Conservation (phyloP, 352 stramenopile species). For the Globisporangium cystogenes region DNA sequence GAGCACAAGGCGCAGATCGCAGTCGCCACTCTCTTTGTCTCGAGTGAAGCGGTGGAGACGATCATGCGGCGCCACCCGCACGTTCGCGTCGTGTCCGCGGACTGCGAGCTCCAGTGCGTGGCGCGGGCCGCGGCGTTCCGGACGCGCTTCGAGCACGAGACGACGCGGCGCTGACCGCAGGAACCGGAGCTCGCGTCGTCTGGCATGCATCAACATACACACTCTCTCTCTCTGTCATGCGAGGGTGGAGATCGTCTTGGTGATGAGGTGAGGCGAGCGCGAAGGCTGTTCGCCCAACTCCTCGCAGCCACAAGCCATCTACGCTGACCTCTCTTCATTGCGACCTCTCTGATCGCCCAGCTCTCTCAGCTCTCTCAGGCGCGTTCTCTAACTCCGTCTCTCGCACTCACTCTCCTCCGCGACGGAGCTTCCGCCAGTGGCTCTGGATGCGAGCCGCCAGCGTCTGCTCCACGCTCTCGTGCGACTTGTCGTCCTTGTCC, state of each 20-base stretch:
- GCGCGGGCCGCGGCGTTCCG: background rate
- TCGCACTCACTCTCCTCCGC: background rate
- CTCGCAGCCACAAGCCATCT: too few species aligned
- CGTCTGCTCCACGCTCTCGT: background rate
- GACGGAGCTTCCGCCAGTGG: constrained; percentile 11
- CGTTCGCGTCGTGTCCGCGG: background rate
- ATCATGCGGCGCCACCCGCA: background rate
- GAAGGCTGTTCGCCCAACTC: too few species aligned
- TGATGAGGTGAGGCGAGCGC: too few species aligned
- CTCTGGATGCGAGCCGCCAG: constrained; percentile 8
- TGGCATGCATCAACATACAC: too few species aligned
- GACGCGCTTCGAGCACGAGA: background rate
- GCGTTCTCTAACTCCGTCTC: too few species aligned
- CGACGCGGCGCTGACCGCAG: background rate
- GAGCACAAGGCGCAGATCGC: background rate
- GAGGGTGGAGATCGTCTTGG: too few species aligned
- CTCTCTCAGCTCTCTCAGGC: too few species aligned
- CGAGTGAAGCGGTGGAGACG: background rate
- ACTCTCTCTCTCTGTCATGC: too few species aligned
- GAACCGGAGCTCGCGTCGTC: too few species aligned
- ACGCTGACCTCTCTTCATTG: too few species aligned
- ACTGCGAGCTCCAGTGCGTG: background rate
- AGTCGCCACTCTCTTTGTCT: background rate
- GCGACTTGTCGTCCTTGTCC: background rate
- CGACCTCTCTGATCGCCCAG: too few species aligned